Evolutionary conservation across 2,329 filamentous ascomycete species (phyloP).

Genomic region (Keithomyces neogunnii): DNA sequence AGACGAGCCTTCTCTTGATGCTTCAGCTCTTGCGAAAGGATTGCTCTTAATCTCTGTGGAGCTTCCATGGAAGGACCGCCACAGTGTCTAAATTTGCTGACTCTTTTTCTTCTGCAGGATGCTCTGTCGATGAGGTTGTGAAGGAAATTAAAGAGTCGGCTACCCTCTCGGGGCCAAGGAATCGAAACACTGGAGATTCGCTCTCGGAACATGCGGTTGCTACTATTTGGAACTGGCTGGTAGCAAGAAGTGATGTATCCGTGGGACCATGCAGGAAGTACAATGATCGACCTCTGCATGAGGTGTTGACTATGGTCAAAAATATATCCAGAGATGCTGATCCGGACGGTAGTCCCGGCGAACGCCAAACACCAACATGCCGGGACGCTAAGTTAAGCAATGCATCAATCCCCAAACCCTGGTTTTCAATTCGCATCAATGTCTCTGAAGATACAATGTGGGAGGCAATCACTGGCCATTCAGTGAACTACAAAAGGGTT

Average conservation of each 20-base stretch:
- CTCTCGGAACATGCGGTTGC: slow-evolving; percentile 19
- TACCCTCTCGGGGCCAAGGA: slow-evolving; percentile 10
- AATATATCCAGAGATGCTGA: not conserved
- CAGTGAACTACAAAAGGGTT: slow-evolving; percentile 48
- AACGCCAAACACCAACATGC: not conserved
- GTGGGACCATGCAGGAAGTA: slow-evolving; percentile 22
- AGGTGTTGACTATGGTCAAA: slow-evolving; percentile 15
- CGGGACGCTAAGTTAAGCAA: not conserved
- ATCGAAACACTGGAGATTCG: slow-evolving; percentile 5
- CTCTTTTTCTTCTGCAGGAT: slow-evolving; percentile 15
- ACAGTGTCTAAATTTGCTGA: not conserved
- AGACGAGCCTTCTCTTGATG: not conserved
- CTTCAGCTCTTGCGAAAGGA: not conserved
- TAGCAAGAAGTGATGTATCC: slow-evolving; percentile 25
- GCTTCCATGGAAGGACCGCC: not conserved
- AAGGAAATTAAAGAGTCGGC: slow-evolving; percentile 21
- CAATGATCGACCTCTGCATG: slow-evolving; percentile 30
- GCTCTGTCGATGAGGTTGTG: slow-evolving; percentile 22
- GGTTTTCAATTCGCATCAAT: slow-evolving; percentile 25
- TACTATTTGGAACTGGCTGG: slow-evolving; percentile 28
- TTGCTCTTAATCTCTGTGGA: not conserved
- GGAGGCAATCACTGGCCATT: slow-evolving; percentile 51
- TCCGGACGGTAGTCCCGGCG: not conserved
- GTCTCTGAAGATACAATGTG: slow-evolving; percentile 49
- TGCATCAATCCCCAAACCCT: not conserved